Conservation (phyloP, 768 basidiomycete genomes). For the Filobasidium floriforme region DNA sequence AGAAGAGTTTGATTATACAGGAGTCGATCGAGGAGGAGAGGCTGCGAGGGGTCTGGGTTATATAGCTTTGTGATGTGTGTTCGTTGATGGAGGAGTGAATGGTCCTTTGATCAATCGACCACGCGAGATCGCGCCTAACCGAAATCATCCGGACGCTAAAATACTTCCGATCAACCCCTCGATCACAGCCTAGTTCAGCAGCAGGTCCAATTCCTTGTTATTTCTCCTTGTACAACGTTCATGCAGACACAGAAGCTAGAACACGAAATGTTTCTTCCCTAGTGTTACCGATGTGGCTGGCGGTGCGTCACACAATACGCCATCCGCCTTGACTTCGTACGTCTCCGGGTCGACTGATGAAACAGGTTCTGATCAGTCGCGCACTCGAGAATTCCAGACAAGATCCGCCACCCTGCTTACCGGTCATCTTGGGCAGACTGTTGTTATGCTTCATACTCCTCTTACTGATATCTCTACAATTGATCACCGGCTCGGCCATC, state of each 20-base stretch:
- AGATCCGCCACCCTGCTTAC: slow-evolving; percentile 24
- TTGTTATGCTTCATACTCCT: slow-evolving; percentile 91
- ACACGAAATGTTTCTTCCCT: slow-evolving; percentile 68
- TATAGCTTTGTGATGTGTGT: too few relatives aligned
- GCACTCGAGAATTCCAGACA: neutral
- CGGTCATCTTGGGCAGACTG: slow-evolving; percentile 64
- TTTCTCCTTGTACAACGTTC: too few relatives aligned
- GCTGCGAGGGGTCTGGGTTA: too few relatives aligned
- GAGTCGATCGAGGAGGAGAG: too few relatives aligned
- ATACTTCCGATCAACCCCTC: too few relatives aligned
- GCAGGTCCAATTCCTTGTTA: too few relatives aligned
- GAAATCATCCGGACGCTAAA: too few relatives aligned
- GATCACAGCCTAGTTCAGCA: too few relatives aligned
- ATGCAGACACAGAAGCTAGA: slow-evolving; percentile 48
- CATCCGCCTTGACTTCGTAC: slow-evolving; percentile 79
- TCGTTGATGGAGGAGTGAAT: too few relatives aligned
- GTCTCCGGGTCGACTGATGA: slow-evolving; percentile 74
- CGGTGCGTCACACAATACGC: slow-evolving; percentile 63
- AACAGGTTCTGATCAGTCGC: neutral
- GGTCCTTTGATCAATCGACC: too few relatives aligned
- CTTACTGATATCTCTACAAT: slow-evolving; percentile 70
- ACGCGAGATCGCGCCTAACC: too few relatives aligned
- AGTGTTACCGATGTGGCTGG: slow-evolving; percentile 67
- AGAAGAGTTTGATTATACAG: too few relatives aligned
- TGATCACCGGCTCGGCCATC: slow-evolving; percentile 62